A percentile compares a stretch with the other conserved stretches of the same genome.
Evolutionary conservation across 495 filamentous ascomycete species (phyloP).

Genomic region (Halenospora varia): DNA sequence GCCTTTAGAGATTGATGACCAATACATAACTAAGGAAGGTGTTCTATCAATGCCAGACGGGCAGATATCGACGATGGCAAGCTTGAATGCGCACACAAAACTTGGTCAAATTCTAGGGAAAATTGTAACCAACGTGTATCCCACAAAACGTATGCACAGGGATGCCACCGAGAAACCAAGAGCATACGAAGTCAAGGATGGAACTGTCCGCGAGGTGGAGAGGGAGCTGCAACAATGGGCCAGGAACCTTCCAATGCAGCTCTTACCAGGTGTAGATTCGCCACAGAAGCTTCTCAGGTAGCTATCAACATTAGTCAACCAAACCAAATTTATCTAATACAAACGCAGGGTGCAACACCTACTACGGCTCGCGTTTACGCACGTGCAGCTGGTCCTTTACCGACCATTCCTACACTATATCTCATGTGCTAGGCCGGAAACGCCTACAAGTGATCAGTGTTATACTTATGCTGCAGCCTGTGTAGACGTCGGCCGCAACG

Average conservation of each 20-base stretch:
- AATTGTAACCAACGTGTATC: conserved; percentile 69
- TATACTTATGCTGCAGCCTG: conserved; percentile 62
- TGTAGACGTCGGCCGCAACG: conserved; percentile 68
- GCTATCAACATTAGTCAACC: conserved; percentile 8
- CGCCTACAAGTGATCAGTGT: conserved; percentile 46
- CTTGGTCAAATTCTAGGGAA: conserved; percentile 62
- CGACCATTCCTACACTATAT: conserved; percentile 76
- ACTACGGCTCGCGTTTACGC: conserved; percentile 65
- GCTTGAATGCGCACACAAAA: conserved; percentile 61
- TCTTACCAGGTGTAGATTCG: conserved; percentile 59
- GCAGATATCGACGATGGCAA: conserved; percentile 56
- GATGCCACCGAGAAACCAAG: conserved; percentile 27
- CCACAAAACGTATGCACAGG: conserved; percentile 57
- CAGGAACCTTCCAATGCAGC: conserved; percentile 56
- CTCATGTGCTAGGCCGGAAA: conserved; percentile 45
- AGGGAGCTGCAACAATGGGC: conserved; percentile 66
- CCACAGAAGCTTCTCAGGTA: conserved; percentile 58
- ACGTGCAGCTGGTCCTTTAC: conserved; percentile 74
- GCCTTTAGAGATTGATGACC: conserved; percentile 62
- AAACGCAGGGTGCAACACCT: conserved; percentile 60
- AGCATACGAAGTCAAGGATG: conserved; percentile 63
- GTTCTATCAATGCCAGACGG: conserved; percentile 58
- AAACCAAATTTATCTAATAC: conserved; percentile 22
- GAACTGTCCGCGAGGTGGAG: conserved; percentile 70
- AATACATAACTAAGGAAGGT: conserved; percentile 60